Evolutionary conservation across 2,329 filamentous ascomycete genomes (phyloP).

Genomic region (Sarocladium kiliense): DNA sequence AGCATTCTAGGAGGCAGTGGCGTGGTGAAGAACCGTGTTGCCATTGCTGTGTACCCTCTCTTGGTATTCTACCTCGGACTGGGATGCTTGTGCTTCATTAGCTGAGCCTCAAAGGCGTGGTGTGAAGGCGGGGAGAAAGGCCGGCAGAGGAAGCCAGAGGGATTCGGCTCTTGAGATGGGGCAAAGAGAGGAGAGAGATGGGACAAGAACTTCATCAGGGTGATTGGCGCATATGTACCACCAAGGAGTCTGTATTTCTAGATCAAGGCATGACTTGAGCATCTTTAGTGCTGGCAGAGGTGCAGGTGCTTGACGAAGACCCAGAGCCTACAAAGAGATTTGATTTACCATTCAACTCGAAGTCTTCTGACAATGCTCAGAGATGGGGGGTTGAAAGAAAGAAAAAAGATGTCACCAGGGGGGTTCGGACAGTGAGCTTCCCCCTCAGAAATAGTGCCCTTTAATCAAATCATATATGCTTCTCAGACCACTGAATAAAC

Average conservation of each 20-base stretch:
- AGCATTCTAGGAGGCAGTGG: slow-evolving; percentile 95
- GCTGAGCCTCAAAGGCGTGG: slow-evolving; percentile 38
- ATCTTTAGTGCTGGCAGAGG: background rate
- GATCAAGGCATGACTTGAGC: background rate
- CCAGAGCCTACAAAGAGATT: no score
- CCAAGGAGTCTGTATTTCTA: slow-evolving; percentile 4
- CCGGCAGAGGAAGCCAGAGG: background rate
- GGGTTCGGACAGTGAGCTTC: no score
- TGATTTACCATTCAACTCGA: no score
- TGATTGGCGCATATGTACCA: background rate
- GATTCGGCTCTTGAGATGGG: background rate
- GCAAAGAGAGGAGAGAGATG: background rate
- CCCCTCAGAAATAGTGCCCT: no score
- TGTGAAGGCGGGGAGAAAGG: background rate
- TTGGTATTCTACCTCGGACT: slow-evolving; percentile 93
- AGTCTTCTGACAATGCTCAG: no score
- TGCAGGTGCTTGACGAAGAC: background rate
- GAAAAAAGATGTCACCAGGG: no score
- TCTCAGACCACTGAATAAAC: no score
- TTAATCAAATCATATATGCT: no score
- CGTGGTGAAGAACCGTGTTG: slow-evolving; percentile 90
- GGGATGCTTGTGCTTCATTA: slow-evolving; percentile 96
- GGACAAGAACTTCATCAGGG: background rate
- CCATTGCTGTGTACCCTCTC: slow-evolving; percentile 88
- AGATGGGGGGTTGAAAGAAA: no score